Evolutionary conservation across 768 basidiomycete species (phyloP).

Genomic region (Termitomyces sp.): DNA sequence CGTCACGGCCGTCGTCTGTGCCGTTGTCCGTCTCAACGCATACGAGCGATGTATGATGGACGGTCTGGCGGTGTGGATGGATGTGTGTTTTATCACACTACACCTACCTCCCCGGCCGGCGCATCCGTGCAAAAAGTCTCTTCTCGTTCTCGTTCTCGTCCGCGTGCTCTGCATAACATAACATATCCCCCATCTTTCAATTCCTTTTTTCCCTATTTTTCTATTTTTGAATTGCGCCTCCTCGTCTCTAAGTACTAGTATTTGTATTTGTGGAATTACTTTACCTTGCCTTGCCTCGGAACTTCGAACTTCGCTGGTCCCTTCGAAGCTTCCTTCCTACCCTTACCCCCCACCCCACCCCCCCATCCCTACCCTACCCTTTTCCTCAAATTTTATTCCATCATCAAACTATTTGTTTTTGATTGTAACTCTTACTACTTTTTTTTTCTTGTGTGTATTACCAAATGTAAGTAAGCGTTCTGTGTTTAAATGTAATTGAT

Average conservation of each 20-base stretch:
- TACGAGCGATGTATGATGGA: background rate
- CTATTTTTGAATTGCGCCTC: background rate
- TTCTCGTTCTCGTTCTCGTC: background rate
- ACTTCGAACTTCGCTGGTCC: conserved; percentile 1
- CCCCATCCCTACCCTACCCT: no score
- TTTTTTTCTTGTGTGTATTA: background rate
- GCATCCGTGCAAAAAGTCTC: no score
- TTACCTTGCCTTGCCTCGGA: background rate
- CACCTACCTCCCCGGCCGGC: no score
- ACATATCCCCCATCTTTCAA: no score
- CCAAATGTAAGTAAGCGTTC: background rate
- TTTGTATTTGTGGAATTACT: background rate
- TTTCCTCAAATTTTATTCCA: no score
- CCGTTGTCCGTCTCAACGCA: background rate
- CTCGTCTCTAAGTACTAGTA: no score
- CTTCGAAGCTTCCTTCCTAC: conserved; percentile 1
- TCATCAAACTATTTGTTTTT: background rate
- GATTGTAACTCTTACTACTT: background rate
- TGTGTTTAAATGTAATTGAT: background rate
- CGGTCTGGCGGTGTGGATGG: background rate
- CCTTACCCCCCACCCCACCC: no score
- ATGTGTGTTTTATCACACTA: no score
- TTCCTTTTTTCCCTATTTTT: no score
- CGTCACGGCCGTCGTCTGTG: conserved; percentile 3
- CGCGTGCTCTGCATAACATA: background rate